These are phyloP conservation scores for Daldinia bambusicola DNA, from an alignment of 495 filamentous ascomycete genomes.

Conservation along the genomic window DNA sequence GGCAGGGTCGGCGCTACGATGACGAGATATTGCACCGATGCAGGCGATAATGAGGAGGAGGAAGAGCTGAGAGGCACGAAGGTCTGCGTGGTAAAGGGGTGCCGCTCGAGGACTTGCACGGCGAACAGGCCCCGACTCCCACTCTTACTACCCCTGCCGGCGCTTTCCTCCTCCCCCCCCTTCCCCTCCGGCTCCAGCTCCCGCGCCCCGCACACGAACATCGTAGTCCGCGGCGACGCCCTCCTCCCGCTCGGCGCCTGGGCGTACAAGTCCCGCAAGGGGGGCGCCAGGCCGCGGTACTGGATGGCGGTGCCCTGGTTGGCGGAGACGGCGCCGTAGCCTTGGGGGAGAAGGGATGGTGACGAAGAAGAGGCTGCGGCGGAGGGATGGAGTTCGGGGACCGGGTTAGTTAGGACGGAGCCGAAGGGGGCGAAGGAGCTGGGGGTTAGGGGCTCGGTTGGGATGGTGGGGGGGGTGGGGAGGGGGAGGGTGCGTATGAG, in stretches of 20 bases:
- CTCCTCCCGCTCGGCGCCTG: slow-evolving; percentile 69
- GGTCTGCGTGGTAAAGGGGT: slow-evolving; percentile 93
- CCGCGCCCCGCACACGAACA: slow-evolving; percentile 89
- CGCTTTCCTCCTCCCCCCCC: background rate
- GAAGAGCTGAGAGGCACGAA: slow-evolving; percentile 77
- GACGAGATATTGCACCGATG: slow-evolving; percentile 73
- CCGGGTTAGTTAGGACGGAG: slow-evolving; percentile 79
- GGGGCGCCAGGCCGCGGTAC: slow-evolving; percentile 76
- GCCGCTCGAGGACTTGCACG: slow-evolving; percentile 83
- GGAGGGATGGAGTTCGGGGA: slow-evolving; percentile 60
- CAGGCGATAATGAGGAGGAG: background rate
- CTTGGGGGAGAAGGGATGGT: slow-evolving; percentile 31
- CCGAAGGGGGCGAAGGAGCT: slow-evolving; percentile 82
- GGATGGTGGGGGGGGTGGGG: slow-evolving; percentile 48
- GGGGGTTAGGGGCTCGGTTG: slow-evolving; percentile 69
- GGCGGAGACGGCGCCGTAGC: slow-evolving; percentile 58
- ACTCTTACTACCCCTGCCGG: background rate
- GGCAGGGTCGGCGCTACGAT: slow-evolving; percentile 82
- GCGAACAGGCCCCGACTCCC: slow-evolving; percentile 56
- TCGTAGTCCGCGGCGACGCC: slow-evolving; percentile 75
- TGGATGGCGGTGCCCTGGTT: slow-evolving; percentile 93
- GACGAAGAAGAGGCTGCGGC: slow-evolving; percentile 15
- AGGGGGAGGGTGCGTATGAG: slow-evolving; percentile 38
- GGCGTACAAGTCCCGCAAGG: slow-evolving; percentile 72
- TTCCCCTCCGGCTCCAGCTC: slow-evolving; percentile 27